phyloP scores from a whole-genome alignment of 129 eudicot species.

The Centella asiatica region DNA sequence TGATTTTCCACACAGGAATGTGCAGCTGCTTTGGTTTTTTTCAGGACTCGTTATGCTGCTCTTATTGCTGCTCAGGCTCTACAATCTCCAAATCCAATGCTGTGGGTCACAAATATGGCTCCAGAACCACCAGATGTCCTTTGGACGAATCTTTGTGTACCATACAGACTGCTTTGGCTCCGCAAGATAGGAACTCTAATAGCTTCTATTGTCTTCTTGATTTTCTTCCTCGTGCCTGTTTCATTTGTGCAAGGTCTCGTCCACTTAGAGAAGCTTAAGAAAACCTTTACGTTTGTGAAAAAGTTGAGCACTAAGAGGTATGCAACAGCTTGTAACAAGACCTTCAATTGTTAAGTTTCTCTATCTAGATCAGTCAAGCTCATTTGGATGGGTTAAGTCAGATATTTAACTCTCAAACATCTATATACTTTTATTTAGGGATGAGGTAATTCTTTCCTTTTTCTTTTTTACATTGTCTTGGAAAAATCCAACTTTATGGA shows the following conservation, averaged over 20 bases:
- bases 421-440: too few species aligned
- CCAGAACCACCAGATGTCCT: slow-evolving; percentile 84
- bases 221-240: slow-evolving; percentile 72
- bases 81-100: slow-evolving; percentile 78
- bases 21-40: slow-evolving; percentile 82
- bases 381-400: too few species aligned
- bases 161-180: slow-evolving; percentile 73
- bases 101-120: slow-evolving; percentile 77
- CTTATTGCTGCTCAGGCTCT: slow-evolving; percentile 65
- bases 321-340: background rate
- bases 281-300: slow-evolving; percentile 46
- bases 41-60: slow-evolving; percentile 90
- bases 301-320: slow-evolving; percentile 41
- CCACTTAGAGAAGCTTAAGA: slow-evolving; percentile 41
- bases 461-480: too few species aligned
- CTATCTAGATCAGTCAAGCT: too few species aligned
- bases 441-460: too few species aligned
- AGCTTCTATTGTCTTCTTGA: slow-evolving; percentile 54
- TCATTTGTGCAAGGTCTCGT: slow-evolving; percentile 70
- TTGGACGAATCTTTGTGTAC: slow-evolving; percentile 75
- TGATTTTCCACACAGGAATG: slow-evolving; percentile 52
- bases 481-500: too few species aligned
- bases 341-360: background rate
- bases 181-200: slow-evolving; percentile 57
- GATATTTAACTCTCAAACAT: too few species aligned